Evolutionary conservation across 495 filamentous ascomycete genomes (phyloP), one percentile per base, ranked within the genome.

Genomic region (Parachaetomium inaequale): DNA sequence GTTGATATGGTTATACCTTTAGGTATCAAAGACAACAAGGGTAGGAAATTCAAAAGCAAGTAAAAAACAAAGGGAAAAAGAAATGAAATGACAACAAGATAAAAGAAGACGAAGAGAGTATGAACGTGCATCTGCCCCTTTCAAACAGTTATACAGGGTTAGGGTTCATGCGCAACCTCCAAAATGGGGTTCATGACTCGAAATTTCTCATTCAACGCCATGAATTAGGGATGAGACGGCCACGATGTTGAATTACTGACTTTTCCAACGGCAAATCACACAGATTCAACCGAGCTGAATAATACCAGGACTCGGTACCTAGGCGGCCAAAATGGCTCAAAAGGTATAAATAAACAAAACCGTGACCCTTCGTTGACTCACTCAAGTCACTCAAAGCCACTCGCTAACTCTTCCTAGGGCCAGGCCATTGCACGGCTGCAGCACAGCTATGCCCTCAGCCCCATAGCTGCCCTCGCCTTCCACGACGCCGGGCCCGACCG

Each of bases 381-480:
- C 6, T 42, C 23, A n/a, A 21, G 21, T 29, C 32, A 17, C 19
- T 42, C 3, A 12, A 21, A 17, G n/a, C n/a, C 10, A 23, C 29
- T 36, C 36, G 40, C 59, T 62, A 55, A 61, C 57, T 56, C 51
- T 7, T 45, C 36, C 11, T 32, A 65, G 58, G 32, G 51, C 59
- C 59, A 14, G 36, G 19, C 60, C 32, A 12, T 56, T 12, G 15
- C 23, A 49, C 52, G 49, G 43, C 66, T 80, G 40, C 72, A 51
- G 25, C 66, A 73, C 54, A 71, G 71, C 45, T 70, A 72, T 55
- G 64, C 75, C n/a, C 70, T 84, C 8, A 79, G 68, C 56, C 85
- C 86, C 28, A 78, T 88, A 56, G 87, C 85, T 21, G 84, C 84
- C 0, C 69, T 88, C 17, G 80, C 78, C 25, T 81, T 85, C 51